A percentile compares a stretch with the other conserved stretches of the same genome.
These are phyloP conservation scores for Berberis vulgaris DNA, from an alignment of 164 flowering plant species.

Conservation along the genomic window DNA sequence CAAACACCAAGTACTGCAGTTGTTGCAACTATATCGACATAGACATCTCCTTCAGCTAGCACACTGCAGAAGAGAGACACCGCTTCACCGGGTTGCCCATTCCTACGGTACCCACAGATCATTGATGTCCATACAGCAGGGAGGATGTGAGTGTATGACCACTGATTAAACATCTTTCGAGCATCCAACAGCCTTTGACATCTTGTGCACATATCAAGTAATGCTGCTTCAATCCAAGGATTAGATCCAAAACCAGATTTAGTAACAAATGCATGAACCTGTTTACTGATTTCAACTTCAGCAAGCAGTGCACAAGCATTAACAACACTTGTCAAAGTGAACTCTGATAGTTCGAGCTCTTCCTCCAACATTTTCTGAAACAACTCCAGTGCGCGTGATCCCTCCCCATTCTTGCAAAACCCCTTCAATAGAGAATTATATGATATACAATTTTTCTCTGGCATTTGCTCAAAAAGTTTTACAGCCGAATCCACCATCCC, in stretches of 20 bases:
- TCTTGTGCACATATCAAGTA: slow-evolving; percentile 75
- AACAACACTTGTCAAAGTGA: slow-evolving; percentile 57
- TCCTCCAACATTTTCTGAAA: slow-evolving; percentile 51
- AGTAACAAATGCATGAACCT: slow-evolving; percentile 70
- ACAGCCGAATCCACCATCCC: slow-evolving; percentile 56
- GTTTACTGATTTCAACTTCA: slow-evolving; percentile 40
- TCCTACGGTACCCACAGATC: slow-evolving; percentile 72
- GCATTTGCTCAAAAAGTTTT: slow-evolving; percentile 52
- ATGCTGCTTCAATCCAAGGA: slow-evolving; percentile 51
- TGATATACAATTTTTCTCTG: slow-evolving; percentile 49
- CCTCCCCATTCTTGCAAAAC: slow-evolving; percentile 49
- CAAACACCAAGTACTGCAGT: slow-evolving; percentile 59
- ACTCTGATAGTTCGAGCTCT: slow-evolving; percentile 52
- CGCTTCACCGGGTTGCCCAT: slow-evolving; percentile 59
- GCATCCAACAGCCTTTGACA: slow-evolving; percentile 76
- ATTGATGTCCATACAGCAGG: slow-evolving; percentile 60
- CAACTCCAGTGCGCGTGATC: slow-evolving; percentile 39
- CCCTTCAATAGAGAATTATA: slow-evolving; percentile 73
- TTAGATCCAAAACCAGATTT: slow-evolving; percentile 54
- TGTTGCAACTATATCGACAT: slow-evolving; percentile 53
- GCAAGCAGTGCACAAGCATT: slow-evolving; percentile 56
- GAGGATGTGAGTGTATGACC: slow-evolving; percentile 21
- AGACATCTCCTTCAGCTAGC: slow-evolving; percentile 30
- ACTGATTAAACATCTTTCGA: slow-evolving; percentile 40
- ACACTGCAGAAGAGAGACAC: slow-evolving; percentile 36